Conservation (phyloP, 768 basidiomycete species). For the Leccinum uliginosum region DNA sequence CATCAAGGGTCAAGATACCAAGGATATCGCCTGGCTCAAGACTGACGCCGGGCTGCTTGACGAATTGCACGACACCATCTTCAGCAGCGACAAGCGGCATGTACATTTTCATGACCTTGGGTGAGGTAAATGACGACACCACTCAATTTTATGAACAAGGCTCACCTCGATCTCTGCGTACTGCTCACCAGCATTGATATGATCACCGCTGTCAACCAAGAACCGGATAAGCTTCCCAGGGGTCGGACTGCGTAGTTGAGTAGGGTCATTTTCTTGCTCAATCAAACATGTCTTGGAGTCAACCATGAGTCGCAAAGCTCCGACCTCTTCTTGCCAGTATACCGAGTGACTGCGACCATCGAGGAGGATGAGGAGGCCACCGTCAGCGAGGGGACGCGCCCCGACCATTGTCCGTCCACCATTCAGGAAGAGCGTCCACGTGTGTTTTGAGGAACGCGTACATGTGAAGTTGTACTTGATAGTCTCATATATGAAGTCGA, state of each 20-base stretch:
- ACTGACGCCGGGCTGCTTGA: constrained; percentile 97
- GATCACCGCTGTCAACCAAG: constrained; percentile 95
- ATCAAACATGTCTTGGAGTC: constrained; percentile 98
- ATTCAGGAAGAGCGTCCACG: constrained; percentile 95
- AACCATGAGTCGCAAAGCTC: constrained; percentile 85
- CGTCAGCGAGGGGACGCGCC: constrained; percentile 88
- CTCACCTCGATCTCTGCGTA: constrained; percentile 97
- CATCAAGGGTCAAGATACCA: constrained; percentile 93
- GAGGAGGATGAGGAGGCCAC: constrained; percentile 86
- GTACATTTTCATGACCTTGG: constrained; percentile 98
- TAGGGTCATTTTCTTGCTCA: constrained; percentile 99
- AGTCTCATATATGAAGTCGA: constrained; percentile 98
- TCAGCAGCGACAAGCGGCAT: constrained; percentile 96
- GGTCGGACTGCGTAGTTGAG: constrained; percentile 91
- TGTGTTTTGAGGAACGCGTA: constrained; percentile 80
- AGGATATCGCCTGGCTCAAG: constrained; percentile 96
- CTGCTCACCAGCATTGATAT: constrained; percentile 92
- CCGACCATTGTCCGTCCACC: constrained; percentile 92
- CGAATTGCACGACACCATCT: constrained; percentile 90
- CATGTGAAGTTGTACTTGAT: constrained; percentile 93
- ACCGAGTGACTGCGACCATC: constrained; percentile 95
- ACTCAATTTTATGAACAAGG: constrained; percentile 1
- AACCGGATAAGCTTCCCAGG: constrained; percentile 95
- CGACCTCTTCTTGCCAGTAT: constrained; percentile 98
- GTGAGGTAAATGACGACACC: constrained; percentile 1